phyloP scores from a whole-genome alignment of 2,329 filamentous ascomycete genomes.

The Monascus ruber region DNA sequence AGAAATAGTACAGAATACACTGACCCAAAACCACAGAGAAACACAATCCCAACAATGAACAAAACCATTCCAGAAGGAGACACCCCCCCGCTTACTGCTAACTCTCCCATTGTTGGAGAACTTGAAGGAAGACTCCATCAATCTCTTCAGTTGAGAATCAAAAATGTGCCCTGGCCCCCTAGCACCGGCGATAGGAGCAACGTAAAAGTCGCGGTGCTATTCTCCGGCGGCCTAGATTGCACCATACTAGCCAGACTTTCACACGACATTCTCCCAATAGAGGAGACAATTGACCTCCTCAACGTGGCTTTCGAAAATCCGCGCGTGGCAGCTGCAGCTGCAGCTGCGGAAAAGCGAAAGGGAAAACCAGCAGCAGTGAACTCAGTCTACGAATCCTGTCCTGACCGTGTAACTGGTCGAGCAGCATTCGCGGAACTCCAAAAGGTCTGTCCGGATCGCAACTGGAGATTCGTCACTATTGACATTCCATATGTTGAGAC shows the following conservation, averaged over 20 bases:
- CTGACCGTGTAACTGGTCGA: constrained; percentile 78
- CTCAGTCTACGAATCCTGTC: constrained; percentile 66
- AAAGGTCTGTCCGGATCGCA: constrained; percentile 54
- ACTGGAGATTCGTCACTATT: constrained; percentile 70
- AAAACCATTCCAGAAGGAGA: constrained; percentile 19
- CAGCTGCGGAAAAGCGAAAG: constrained; percentile 33
- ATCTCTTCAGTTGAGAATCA: constrained; percentile 54
- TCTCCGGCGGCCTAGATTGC: constrained; percentile 91
- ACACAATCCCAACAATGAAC: constrained; percentile 37
- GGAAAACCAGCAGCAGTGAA: constrained; percentile 3
- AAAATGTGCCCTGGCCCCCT: constrained; percentile 53
- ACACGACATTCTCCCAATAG: constrained; percentile 60
- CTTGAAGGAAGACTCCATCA: constrained; percentile 46
- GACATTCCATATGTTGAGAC: constrained; percentile 74
- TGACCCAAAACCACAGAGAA: constrained; percentile 15
- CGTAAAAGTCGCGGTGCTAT: constrained; percentile 60
- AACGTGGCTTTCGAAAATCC: constrained; percentile 98
- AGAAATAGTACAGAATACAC: background rate
- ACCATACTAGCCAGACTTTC: constrained; percentile 71
- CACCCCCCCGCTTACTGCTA: constrained; percentile 18
- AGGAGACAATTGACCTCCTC: constrained; percentile 69
- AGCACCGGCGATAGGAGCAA: constrained; percentile 11
- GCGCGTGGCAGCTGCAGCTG: constrained; percentile 47
- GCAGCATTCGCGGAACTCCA: constrained; percentile 66
- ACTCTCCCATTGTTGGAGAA: constrained; percentile 41